Evolutionary conservation across 805 yeast genomes (phyloP), one percentile per base, ranked within the genome.

Genomic region (Candida methanosorbosa): DNA sequence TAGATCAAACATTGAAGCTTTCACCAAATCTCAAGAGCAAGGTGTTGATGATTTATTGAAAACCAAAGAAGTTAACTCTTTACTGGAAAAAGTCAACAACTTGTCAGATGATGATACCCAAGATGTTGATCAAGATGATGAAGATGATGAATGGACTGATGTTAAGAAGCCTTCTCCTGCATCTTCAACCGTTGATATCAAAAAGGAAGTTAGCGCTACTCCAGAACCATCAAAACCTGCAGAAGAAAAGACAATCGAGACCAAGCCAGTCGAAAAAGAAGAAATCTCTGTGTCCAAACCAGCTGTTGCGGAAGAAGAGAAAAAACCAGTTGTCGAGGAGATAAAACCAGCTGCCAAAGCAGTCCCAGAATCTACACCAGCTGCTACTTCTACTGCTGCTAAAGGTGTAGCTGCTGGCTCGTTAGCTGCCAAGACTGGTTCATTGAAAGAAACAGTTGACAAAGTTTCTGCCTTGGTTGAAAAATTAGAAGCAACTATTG

Each of bases 371-470:
- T 30, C 22, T 15, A 14, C 26, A 25, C 17, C 39, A 12, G 18
- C 36, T 25, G 41, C 39, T 17, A 24, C 35, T 5, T 14, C 46
- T 4, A n/a, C 46, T 13, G 17, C 47, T 12, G 31, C 42, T 4
- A 38, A 44, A 14, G 29, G 56, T 15, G 40, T 48, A 11, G 30
- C 52, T 14, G 34, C 48, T 11, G 49, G 59, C 14, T 53, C 63
- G 20, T 66, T 69, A 19, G 74, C 83, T 15, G 68, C 81, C 22
- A n/a, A n/a, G n/a, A n/a, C n/a, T n/a, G n/a, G n/a, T n/a, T 81
- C 87, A 1, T 64, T 83, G 39, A 80, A 80, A 48, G 80, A 74
- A 9, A 75, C 86, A 1, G 78, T 82, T 22, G 90, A 80, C 43
- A 78, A 71, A 42, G 62, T 83, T 36, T 74, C 81, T 5, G 38